Conservation (phyloP, 2,329 filamentous ascomycete genomes). For the Hypoxylon sp. region DNA sequence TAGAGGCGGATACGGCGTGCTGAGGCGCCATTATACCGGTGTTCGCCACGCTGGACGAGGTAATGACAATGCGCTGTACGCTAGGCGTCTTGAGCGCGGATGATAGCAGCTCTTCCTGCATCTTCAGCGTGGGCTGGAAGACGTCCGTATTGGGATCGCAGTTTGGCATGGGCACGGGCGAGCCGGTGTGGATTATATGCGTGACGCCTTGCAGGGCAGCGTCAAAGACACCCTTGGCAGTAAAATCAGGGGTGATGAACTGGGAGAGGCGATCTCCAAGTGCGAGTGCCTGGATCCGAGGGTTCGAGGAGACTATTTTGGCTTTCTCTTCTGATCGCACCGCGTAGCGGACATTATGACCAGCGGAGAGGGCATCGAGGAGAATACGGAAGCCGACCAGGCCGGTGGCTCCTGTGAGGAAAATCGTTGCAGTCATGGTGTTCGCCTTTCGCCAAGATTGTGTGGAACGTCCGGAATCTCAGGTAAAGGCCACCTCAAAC, state of each 20-base stretch:
- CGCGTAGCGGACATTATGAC: constrained; percentile 48
- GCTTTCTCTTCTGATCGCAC: constrained; percentile 48
- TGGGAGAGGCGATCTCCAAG: constrained; percentile 42
- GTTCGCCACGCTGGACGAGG: constrained; percentile 48
- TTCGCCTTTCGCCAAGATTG: not conserved
- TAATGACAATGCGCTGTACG: constrained; percentile 48
- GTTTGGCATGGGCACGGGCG: constrained; percentile 41
- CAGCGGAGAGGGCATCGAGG: constrained; percentile 44
- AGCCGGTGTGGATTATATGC: constrained; percentile 48
- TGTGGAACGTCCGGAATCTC: not conserved
- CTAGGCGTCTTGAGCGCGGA: constrained; percentile 45
- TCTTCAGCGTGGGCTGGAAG: constrained; percentile 45
- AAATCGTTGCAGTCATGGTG: constrained; percentile 34
- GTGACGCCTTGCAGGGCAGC: constrained; percentile 45
- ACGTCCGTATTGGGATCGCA: constrained; percentile 41
- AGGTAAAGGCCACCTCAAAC: not conserved
- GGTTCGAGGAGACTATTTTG: constrained; percentile 43
- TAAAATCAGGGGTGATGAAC: constrained; percentile 45
- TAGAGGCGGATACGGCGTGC: constrained; percentile 38
- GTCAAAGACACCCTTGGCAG: constrained; percentile 46
- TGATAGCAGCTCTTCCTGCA: constrained; percentile 32
- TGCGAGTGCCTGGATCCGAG: constrained; percentile 39
- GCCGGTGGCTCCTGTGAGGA: constrained; percentile 49
- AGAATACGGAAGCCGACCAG: constrained; percentile 50
- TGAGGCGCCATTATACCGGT: constrained; percentile 25